Base-by-base conservation (phyloP, 805 yeast species). In the Lachancea sp. region DNA sequence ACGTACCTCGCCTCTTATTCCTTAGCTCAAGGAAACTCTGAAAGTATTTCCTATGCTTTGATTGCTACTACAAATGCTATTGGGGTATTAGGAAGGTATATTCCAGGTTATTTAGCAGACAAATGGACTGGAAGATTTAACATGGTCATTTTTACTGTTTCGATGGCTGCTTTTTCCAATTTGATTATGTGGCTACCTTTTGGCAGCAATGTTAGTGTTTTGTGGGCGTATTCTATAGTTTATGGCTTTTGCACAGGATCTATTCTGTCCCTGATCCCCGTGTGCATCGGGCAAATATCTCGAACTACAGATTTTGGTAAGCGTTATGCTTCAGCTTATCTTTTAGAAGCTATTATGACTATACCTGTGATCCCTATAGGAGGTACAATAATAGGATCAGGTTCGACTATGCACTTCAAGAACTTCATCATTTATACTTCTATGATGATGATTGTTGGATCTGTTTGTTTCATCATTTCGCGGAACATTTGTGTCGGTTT, bases 211-310 rank as follows among this genome's bases (percentile, higher is more conserved):
- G 45, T 51, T 11, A 63, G 49, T 15, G 71, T 55, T 5, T 54
- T 62, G 33, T 71, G 66, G 56, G 71, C 69, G 1, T 77, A 74
- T 53, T 67, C 43, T 55, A 67, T 42, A 58, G 67, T 73, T 3
- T 77, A 71, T 55, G 85, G 85, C 0, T 70, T 78, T 41, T 63
- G 71, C 34, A 68, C 79, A 3, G 75, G 81, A 3, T 69, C 82
- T 1, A 72, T 77, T 3, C 62, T 78, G 35, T 70, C 82, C 3
- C 52, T 78, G 30, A 70, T 77, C n/a, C 83, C 83, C 2, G 77
- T 74, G 2, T 74, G 82, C 50, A 64, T 75, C 29, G 80, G 79
- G 0, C 77, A 74, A 38, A 74, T 79, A 26, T 74, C 81, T 12
- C 69, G 72, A 39, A 69, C 74, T 1, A 72, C 70, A 29, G 71